Base-by-base conservation (phyloP, 805 yeast species). In the Tetrapisispora taiwanensis region DNA sequence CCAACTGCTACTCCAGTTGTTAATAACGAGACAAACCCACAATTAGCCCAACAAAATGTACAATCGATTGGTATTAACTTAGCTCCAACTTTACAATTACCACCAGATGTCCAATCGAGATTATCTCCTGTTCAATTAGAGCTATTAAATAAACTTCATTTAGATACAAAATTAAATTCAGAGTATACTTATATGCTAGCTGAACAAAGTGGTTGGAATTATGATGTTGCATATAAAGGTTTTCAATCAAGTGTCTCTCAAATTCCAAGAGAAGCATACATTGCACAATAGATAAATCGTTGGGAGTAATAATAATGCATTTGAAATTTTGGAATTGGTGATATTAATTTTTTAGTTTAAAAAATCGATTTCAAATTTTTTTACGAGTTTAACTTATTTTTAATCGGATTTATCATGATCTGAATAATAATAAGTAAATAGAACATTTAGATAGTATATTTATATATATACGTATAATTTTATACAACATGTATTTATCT, bases 141-240 rank as follows among this genome's bases (percentile, higher is more conserved):
- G 45, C 62, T 86, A 5, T 71, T 85, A 15, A 72, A 74, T 19
- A 81, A 75, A 54, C 65, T 90, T 20, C 76, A 82, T 65, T 60
- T 73, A 24, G 85, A 82, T 49, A 89, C 97, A 0, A 77, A 79
- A 40, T 69, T 89, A 52, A 88, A 75, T 52, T 69, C 84, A n/a
- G 84, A 84, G 54, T 89, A 79, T 60, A 84, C 90, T 0, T 66
- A 79, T 24, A 76, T 89, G 84, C 72, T 92, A 33, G 81, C 88
- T 46, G 88, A 87, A 59, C 95, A 88, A 62, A 86, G 95, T 55
- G 73, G 76, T 44, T 89, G 94, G 89, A 82, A 84, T 61, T 80
- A 77, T 52, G 78, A 76, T 24, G 72, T 68, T 43, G 89, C 95
- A 24, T 67, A 77, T 13, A 72, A 71, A 36, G 80, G 84, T 45